phyloP scores from a whole-genome alignment of 176 grass and related monocot species.

The Hsuehochloa calcarea region DNA sequence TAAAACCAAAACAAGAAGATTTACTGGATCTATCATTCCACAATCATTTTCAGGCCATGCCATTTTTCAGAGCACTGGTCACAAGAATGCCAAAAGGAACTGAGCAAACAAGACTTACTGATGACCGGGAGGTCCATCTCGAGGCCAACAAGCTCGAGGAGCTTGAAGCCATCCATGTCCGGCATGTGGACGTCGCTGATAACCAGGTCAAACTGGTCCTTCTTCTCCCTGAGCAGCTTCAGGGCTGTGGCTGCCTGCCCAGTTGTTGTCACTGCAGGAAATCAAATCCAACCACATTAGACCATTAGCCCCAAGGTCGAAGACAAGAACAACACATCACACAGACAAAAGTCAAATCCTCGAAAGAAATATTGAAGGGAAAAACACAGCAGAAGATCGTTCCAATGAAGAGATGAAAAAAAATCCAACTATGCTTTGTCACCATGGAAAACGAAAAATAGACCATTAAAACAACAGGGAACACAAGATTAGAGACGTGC shows the following conservation, averaged over 20 bases:
- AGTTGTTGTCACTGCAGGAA: constrained; percentile 66
- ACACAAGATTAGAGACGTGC: neutral
- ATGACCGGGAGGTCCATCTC: constrained; percentile 96
- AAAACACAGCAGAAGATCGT: neutral
- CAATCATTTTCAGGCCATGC: constrained; percentile 16
- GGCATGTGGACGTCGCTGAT: constrained; percentile 97
- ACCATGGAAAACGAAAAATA: neutral
- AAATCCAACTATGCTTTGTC: neutral
- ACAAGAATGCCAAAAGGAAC: neutral
- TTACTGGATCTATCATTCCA: constrained; percentile 21
- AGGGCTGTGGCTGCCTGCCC: constrained; percentile 58
- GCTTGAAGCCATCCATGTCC: constrained; percentile 92
- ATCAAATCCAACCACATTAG: constrained; percentile 20
- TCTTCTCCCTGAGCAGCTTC: constrained; percentile 77
- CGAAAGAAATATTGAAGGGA: neutral
- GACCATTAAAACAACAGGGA: neutral
- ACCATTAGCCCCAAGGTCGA: neutral
- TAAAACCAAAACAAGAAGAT: constrained; percentile 13
- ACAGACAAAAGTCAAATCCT: constrained; percentile 1
- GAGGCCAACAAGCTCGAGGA: constrained; percentile 78
- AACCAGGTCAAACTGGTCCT: constrained; percentile 74
- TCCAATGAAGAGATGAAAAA: neutral
- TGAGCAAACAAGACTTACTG: constrained; percentile 48
- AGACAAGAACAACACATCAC: constrained; percentile 1
- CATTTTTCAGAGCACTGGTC: neutral